A percentile compares a stretch with the other conserved stretches of the same genome.
phyloP scores from a whole-genome alignment of 805 yeast species.

The Yarrowia divulgata region DNA sequence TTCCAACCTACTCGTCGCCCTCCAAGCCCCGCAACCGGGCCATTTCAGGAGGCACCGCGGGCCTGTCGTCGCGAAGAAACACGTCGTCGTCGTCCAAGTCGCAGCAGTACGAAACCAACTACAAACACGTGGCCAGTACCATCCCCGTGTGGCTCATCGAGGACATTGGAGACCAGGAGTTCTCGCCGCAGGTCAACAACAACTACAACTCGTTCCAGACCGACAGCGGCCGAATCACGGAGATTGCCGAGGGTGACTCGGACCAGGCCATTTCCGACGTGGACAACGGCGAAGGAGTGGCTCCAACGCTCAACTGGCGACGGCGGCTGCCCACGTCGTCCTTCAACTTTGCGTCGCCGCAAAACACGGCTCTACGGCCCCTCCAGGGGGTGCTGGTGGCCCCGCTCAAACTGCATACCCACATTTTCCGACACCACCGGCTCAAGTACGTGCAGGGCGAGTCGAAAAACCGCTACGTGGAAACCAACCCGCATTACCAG shows the following conservation, averaged over 20 bases:
- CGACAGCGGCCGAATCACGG: slow-evolving; percentile 3
- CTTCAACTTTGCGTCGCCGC: slow-evolving; percentile 27
- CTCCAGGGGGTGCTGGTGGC: slow-evolving; percentile 34
- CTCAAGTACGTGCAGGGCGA: slow-evolving; percentile 38
- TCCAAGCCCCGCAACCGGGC: background rate
- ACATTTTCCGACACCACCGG: slow-evolving; percentile 34
- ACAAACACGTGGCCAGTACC: slow-evolving; percentile 40
- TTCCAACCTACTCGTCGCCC: slow-evolving; percentile 1
- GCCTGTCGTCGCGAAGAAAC: background rate
- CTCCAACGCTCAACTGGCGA: slow-evolving; percentile 8
- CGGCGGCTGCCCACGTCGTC: slow-evolving; percentile 33
- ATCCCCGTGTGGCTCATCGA: slow-evolving; percentile 41
- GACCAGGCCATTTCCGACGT: slow-evolving; percentile 11
- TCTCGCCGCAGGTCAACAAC: background rate
- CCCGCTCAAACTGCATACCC: slow-evolving; percentile 36
- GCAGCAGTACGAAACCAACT: slow-evolving; percentile 32
- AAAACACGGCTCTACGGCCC: background rate
- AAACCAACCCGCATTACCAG: slow-evolving; percentile 26
- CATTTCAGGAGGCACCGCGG: slow-evolving; percentile 8
- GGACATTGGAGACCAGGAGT: slow-evolving; percentile 28
- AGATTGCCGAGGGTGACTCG: slow-evolving; percentile 20
- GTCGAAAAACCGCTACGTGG: slow-evolving; percentile 26
- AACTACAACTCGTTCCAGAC: background rate
- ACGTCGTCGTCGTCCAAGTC: slow-evolving; percentile 26
- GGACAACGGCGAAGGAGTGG: slow-evolving; percentile 5